Evolutionary conservation across 2,329 filamentous ascomycete genomes (phyloP).

Genomic region (Calonectria honghensis): DNA sequence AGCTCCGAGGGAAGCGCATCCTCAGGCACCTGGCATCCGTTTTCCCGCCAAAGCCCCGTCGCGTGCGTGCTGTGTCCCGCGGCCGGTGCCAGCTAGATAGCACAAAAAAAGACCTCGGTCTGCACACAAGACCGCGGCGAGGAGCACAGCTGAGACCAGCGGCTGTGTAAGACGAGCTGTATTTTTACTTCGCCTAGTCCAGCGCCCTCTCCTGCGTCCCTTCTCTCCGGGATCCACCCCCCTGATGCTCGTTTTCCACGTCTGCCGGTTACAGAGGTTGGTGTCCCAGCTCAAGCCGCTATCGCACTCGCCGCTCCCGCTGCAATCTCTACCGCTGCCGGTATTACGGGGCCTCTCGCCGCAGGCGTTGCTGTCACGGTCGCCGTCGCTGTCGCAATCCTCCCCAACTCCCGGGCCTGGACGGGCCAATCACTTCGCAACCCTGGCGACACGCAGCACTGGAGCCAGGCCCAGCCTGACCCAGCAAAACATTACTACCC

Average conservation of each 20-base stretch:
- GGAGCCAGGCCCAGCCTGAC: constrained; percentile 49
- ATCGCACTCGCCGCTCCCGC: constrained; percentile 31
- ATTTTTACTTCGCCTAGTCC: constrained; percentile 40
- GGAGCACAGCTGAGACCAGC: constrained; percentile 10
- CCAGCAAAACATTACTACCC: constrained; percentile 55
- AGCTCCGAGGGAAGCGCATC: constrained; percentile 32
- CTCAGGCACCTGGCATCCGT: constrained; percentile 39
- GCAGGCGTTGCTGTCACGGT: constrained; percentile 36
- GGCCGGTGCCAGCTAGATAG: constrained; percentile 26
- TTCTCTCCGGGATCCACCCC: constrained; percentile 53
- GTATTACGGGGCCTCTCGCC: constrained; percentile 33
- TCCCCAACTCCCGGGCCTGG: constrained; percentile 41
- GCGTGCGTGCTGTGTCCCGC: constrained; percentile 15
- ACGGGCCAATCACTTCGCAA: constrained; percentile 53
- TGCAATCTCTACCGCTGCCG: constrained; percentile 25
- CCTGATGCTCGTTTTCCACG: constrained; percentile 50
- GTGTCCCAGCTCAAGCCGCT: constrained; percentile 40
- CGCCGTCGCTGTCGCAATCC: constrained; percentile 41
- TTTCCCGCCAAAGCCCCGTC: constrained; percentile 32
- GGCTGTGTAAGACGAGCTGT: constrained; percentile 32
- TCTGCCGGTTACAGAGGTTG: constrained; percentile 49
- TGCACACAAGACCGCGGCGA: constrained; percentile 48
- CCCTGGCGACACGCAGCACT: constrained; percentile 51
- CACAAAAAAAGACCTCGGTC: constrained; percentile 50
- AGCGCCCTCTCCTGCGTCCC: constrained; percentile 38